Evolutionary conservation across 257 asterid genomes (phyloP), one percentile per base, ranked within the genome.

Genomic region (Catharanthus roseus): DNA sequence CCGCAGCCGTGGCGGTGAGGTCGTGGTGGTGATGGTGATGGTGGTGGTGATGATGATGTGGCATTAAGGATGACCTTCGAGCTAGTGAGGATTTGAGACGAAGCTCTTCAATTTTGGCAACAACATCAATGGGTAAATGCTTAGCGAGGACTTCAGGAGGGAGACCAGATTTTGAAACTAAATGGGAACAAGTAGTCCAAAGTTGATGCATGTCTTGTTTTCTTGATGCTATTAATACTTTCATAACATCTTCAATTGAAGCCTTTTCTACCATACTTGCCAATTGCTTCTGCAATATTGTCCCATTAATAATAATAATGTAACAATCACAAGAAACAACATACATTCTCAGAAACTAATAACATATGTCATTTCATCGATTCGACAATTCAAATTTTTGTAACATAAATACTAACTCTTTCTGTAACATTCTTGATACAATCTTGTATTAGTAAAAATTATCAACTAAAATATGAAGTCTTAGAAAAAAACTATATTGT

Each of bases 171-270:
- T 93, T 93, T 0, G 97, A 93, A 0, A 90, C 97, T 26, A 90
- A 72, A 39, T 88, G 98, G 4, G 98, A 93, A 71, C 98, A 93
- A 53, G 96, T 93, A 26, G 86, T 82, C 97, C 98, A 93, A 8
- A 93, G 71, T 41, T 87, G 96, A 26, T 88, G 95, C 93, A 93
- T 82, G 60, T 90, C 98, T 83, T 90, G 97, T 74, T 93, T 93
- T 72, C 96, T 84, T 60, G 98, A 93, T 61, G 98, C 93, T 63
- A 87, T 86, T 50, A 93, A 67, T 9, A 90, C 98, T 69, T 91
- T 93, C 98, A 93, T 93, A 6, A 93, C 98, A 72, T 90, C 97
- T 53, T 93, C 97, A 69, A 93, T 90, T 34, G 97, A 90, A 4
- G 98, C 95, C 75, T 93, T 93, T 75, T 89, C 98, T 19, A 93